Conservation (phyloP, 2,329 filamentous ascomycete species). For the Fusarium oxysporum region DNA sequence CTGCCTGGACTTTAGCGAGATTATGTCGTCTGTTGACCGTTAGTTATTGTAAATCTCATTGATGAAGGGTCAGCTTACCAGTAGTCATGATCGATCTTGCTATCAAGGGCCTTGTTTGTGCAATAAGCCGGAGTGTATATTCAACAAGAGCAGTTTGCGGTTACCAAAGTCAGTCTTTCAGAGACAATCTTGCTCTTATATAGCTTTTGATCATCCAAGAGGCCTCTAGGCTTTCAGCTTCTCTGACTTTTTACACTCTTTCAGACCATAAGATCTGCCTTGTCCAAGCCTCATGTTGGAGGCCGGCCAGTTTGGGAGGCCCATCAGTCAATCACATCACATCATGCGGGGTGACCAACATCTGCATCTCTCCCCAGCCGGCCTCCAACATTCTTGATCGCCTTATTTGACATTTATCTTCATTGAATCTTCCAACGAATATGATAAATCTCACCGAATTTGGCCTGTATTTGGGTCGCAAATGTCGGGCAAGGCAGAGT, state of each 20-base stretch:
- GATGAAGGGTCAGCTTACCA: not conserved
- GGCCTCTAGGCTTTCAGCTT: not conserved
- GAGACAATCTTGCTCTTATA: not conserved
- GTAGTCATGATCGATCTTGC: constrained; percentile 5
- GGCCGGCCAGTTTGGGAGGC: constrained; percentile 38
- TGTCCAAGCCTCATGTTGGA: constrained; percentile 22
- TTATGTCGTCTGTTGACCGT: not conserved
- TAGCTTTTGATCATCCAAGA: not conserved
- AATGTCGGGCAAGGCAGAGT: constrained; percentile 26
- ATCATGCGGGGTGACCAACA: constrained; percentile 30
- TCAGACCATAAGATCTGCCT: not conserved
- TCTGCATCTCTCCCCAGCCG: not conserved
- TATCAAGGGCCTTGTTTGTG: not conserved
- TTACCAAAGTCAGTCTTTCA: not conserved
- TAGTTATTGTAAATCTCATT: rapidly evolving
- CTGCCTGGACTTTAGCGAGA: constrained; percentile 28
- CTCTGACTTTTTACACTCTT: not conserved
- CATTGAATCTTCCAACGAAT: not conserved
- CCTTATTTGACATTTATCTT: not conserved
- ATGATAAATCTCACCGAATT: not conserved
- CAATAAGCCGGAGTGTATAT: not conserved
- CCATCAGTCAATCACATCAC: constrained; percentile 34
- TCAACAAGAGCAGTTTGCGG: not conserved
- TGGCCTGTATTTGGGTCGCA: constrained; percentile 20
- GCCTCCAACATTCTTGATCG: constrained; percentile 7